These are phyloP conservation scores for Volvariella surrecta DNA, from an alignment of 1,284 basidiomycete species.

Conservation along the genomic window DNA sequence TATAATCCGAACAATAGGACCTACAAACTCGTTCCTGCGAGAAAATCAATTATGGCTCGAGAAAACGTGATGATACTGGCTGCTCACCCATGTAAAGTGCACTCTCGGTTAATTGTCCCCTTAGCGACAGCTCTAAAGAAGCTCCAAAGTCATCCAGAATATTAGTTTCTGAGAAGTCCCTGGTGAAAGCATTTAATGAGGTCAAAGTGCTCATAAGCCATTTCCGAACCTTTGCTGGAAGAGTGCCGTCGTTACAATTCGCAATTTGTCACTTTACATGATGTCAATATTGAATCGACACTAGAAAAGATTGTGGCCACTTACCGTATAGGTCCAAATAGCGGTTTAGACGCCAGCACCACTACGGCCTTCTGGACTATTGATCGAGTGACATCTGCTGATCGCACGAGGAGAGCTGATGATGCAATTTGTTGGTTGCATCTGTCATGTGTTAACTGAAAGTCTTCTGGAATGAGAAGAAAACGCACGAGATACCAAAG, in stretches of 20 bases:
- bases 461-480: conserved; percentile 5
- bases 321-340: conserved; percentile 81
- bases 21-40: conserved; percentile 73
- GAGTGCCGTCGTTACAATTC: conserved; percentile 89
- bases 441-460: conserved; percentile 27
- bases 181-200: conserved; percentile 16
- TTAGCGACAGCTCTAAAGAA: conserved; percentile 61
- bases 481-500: conserved; percentile 84
- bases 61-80: conserved; percentile 1
- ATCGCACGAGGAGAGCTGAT: conserved; percentile 72
- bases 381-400: conserved; percentile 86
- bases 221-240: conserved; percentile 68
- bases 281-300: conserved; percentile 3
- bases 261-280: conserved; percentile 71
- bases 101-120: conserved; percentile 70
- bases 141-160: conserved; percentile 81
- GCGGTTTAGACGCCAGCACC: conserved; percentile 83
- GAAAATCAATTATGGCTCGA: conserved; percentile 7
- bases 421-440: conserved; percentile 95
- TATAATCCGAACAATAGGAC: conserved; percentile 17
- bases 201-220: not conserved
- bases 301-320: conserved; percentile 14
- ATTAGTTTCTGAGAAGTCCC: conserved; percentile 77
- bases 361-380: conserved; percentile 98
- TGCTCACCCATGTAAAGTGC: conserved; percentile 79